Percentiles rank a stretch among this genome's conserved stretches.
These are phyloP conservation scores for Phylloporus rhodoxanthus DNA, from an alignment of 768 basidiomycete genomes.

Conservation along the genomic window DNA sequence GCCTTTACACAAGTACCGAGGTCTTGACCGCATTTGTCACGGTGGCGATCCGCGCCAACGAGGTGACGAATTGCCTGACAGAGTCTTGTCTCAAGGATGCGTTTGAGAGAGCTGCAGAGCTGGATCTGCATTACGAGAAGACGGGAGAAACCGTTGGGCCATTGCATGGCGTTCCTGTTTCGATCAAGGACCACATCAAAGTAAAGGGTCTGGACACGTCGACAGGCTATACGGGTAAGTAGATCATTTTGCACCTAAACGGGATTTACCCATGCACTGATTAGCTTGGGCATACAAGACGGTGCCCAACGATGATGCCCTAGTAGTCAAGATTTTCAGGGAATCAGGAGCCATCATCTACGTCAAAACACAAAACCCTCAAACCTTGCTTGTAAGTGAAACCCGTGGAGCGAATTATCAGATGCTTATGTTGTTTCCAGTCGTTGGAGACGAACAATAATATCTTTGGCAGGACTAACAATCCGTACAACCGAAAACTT, in stretches of 20 bases:
- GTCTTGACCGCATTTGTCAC: slow-evolving; percentile 25
- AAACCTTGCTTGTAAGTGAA: slow-evolving; percentile 41
- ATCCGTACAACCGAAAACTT: slow-evolving; percentile 53
- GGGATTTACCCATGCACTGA: slow-evolving; percentile 18
- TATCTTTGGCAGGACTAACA: slow-evolving; percentile 53
- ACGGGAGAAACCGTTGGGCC: slow-evolving; percentile 47
- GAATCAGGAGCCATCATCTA: slow-evolving; percentile 43
- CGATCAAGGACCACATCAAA: slow-evolving; percentile 45
- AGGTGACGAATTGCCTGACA: slow-evolving; percentile 46
- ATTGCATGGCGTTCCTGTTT: slow-evolving; percentile 40
- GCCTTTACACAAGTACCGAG: slow-evolving; percentile 21
- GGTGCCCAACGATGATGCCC: slow-evolving; percentile 37
- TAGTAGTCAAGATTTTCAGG: slow-evolving; percentile 40
- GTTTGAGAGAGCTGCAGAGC: slow-evolving; percentile 40
- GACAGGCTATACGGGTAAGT: slow-evolving; percentile 26
- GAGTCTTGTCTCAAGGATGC: slow-evolving; percentile 55
- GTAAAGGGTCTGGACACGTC: slow-evolving; percentile 40
- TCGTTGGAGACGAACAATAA: slow-evolving; percentile 51
- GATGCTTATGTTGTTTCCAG: slow-evolving; percentile 25
- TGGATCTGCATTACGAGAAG: slow-evolving; percentile 41
- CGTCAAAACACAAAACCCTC: slow-evolving; percentile 43
- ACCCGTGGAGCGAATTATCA: neutral
- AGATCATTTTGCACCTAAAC: neutral
- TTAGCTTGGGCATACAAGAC: slow-evolving; percentile 36
- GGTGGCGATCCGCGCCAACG: slow-evolving; percentile 26